phyloP scores from a whole-genome alignment of 805 yeast genomes.

The Metschnikowia cubensis region DNA sequence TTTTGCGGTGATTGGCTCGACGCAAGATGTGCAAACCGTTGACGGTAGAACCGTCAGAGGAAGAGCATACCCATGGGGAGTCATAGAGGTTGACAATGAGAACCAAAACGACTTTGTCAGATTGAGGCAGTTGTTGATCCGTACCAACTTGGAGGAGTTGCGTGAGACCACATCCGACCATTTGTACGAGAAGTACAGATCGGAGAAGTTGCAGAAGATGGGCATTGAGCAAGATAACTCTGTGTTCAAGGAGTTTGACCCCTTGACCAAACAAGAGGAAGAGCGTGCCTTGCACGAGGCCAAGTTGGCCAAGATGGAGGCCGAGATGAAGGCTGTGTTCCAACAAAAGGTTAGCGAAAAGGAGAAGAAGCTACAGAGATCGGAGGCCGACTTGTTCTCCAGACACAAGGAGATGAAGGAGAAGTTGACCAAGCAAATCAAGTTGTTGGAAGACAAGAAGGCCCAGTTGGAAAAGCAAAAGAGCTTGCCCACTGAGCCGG shows the following conservation, averaged over 20 bases:
- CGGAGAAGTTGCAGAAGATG: constrained; percentile 69
- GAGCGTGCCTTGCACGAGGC: constrained; percentile 92
- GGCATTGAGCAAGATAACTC: constrained; percentile 90
- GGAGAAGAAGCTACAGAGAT: constrained; percentile 94
- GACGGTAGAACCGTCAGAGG: constrained; percentile 87
- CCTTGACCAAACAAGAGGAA: constrained; percentile 86
- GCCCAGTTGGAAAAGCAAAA: constrained; percentile 63
- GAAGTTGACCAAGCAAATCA: constrained; percentile 81
- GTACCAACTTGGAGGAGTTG: constrained; percentile 90
- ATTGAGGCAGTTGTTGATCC: constrained; percentile 81
- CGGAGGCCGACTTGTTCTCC: constrained; percentile 92
- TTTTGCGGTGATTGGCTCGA: constrained; percentile 92
- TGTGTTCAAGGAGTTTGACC: constrained; percentile 95
- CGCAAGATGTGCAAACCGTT: constrained; percentile 58
- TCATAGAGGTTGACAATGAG: constrained; percentile 92
- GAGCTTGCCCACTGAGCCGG: constrained; percentile 50
- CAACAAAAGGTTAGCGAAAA: constrained; percentile 94
- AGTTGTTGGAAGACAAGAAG: constrained; percentile 87
- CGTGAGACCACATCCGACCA: constrained; percentile 75
- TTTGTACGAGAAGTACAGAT: constrained; percentile 86
- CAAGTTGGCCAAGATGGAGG: constrained; percentile 87
- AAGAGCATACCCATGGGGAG: constrained; percentile 95
- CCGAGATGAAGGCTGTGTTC: constrained; percentile 94
- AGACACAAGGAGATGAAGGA: constrained; percentile 98
- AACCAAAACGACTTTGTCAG: constrained; percentile 88